Percentiles rank a stretch among this genome's conserved stretches.
Evolutionary conservation across 345 rosid species (phyloP).

Genomic region (Anacardium occidentale): DNA sequence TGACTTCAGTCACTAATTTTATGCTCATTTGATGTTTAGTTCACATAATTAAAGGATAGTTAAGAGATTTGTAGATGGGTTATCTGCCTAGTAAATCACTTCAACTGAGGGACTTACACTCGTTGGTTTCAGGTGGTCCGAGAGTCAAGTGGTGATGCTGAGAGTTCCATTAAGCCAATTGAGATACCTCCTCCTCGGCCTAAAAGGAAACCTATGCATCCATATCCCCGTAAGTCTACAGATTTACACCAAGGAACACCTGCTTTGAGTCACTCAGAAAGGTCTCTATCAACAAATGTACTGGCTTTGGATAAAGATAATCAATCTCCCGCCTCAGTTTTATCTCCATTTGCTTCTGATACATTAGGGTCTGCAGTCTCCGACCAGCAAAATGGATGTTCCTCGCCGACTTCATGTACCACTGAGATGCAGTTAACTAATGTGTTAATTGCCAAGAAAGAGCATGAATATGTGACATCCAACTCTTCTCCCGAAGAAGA

Average conservation of each 20-base stretch:
- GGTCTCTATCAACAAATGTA: slow-evolving; percentile 40
- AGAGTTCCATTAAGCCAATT: slow-evolving; percentile 39
- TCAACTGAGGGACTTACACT: slow-evolving; percentile 14
- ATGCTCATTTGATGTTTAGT: background rate
- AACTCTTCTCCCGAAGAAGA: slow-evolving; percentile 30
- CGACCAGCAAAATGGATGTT: slow-evolving; percentile 48
- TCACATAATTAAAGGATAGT: background rate
- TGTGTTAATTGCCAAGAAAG: slow-evolving; percentile 26
- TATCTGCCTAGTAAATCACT: background rate
- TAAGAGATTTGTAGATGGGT: background rate
- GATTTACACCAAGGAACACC: slow-evolving; percentile 25
- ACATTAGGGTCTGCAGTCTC: slow-evolving; percentile 34
- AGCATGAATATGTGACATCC: slow-evolving; percentile 34
- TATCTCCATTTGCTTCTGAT: slow-evolving; percentile 46
- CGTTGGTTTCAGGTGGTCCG: slow-evolving; percentile 55
- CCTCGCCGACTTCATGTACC: slow-evolving; percentile 60
- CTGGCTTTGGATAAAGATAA: slow-evolving; percentile 42
- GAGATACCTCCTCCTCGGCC: slow-evolving; percentile 95
- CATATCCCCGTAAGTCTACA: slow-evolving; percentile 73
- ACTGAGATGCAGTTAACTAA: slow-evolving; percentile 39
- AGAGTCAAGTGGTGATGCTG: slow-evolving; percentile 33
- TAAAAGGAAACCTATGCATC: slow-evolving; percentile 75
- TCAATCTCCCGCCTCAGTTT: slow-evolving; percentile 60
- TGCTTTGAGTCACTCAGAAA: slow-evolving; percentile 30
- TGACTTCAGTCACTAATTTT: background rate